Percentiles rank a stretch among this genome's conserved stretches.
Evolutionary conservation across 2,329 filamentous ascomycete genomes (phyloP).

Genomic region (Scolecobasidium constrictum): DNA sequence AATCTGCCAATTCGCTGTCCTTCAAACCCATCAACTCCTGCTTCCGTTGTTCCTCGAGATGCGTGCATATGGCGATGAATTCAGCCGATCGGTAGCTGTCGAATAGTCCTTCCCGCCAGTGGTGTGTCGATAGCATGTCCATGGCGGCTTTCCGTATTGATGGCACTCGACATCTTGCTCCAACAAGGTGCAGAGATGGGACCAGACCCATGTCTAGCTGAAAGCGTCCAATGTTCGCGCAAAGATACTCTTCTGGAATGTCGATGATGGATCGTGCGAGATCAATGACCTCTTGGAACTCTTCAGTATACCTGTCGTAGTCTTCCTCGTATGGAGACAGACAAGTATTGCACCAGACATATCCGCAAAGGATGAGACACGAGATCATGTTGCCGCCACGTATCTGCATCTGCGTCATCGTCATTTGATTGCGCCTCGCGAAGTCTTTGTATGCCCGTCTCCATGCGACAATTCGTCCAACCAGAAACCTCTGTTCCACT

Average conservation of each 20-base stretch:
- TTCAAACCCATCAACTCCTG: slow-evolving; percentile 2
- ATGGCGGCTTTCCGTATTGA: slow-evolving; percentile 1
- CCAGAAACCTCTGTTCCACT: background rate
- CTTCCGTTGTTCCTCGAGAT: slow-evolving; percentile 5
- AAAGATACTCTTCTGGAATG: slow-evolving; percentile 2
- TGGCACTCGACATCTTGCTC: slow-evolving; percentile 4
- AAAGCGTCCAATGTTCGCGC: slow-evolving; percentile 2
- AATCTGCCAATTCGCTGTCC: background rate
- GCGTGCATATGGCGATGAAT: slow-evolving; percentile 2
- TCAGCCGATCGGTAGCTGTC: slow-evolving; percentile 7
- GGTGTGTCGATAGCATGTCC: slow-evolving; percentile 1
- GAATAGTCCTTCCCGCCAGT: slow-evolving; percentile 7
- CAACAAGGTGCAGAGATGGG: slow-evolving; percentile 2
- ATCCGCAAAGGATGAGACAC: background rate
- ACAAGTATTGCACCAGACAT: slow-evolving; percentile 4
- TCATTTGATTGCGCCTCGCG: background rate
- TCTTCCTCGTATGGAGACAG: slow-evolving; percentile 5
- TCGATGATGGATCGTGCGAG: slow-evolving; percentile 1
- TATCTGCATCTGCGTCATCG: background rate
- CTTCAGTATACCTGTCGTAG: slow-evolving; percentile 5
- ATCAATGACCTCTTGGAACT: slow-evolving; percentile 7
- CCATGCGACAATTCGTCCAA: background rate
- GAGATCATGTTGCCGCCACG: background rate
- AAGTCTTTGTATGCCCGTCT: slow-evolving; percentile 2
- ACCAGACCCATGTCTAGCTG: slow-evolving; percentile 7